Base-by-base conservation (phyloP, 257 asterid species). In the Capsicum pubescens region DNA sequence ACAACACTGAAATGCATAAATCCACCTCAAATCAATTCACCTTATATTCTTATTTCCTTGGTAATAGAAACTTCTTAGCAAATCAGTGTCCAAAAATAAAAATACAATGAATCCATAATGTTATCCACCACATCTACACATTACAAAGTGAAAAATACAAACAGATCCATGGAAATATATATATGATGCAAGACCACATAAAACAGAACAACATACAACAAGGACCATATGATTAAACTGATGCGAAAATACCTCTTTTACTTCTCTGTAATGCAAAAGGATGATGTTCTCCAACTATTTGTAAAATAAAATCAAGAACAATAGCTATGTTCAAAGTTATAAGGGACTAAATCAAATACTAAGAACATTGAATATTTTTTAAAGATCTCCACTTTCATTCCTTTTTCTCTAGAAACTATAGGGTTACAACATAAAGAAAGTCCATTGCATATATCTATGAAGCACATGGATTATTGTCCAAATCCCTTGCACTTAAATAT, bases 241-340 rank as follows among this genome's bases (percentile, higher is more conserved):
- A 60, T 12, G 78, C 9, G 36, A 15, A 70, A 55, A 10, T 83
- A 71, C 85, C 85, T 83, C 85, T 70, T 71, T 83, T 39, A 71
- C 82, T 83, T 83, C 85, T 71, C 82, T 56, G 60, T 83, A 83
- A 83, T 83, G 85, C 14, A 71, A 82, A 42, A 83, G 82, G 66
- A 83, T 72, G 55, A 83, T 71, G 60, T 58, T 82, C 72, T 83
- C 82, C 17, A 79, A 71, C 74, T 42, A 71, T 70, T 82, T 83
- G 82, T 56, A 52, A 50, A 61, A 70, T 17, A 35, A 54, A 61
- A 67, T 14, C 6, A 57, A 57, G n/a, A 57, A 15, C 63, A 57
- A 3, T 16, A 57, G 63, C 63, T 15, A 15, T 57, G 21, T 26
- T 26, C 32, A 26, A 26, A 26, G 32, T 26, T 26, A 26, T 26